Evolutionary conservation across 805 yeast genomes (phyloP).

Genomic region (Wickerhamiella shivajii): DNA sequence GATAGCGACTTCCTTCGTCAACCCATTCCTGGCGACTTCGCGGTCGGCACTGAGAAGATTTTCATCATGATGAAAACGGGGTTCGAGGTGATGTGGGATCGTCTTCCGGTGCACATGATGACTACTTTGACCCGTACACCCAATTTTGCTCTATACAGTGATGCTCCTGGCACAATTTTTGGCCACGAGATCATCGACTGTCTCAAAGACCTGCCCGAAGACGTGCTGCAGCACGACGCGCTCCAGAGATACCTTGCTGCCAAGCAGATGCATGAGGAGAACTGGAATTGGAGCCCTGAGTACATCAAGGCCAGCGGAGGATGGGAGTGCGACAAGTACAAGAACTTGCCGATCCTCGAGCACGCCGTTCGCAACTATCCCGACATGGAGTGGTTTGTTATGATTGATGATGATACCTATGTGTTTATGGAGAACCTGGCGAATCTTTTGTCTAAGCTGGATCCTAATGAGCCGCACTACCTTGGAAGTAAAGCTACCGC

Average conservation of each 20-base stretch:
- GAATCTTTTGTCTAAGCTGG: conserved; percentile 16
- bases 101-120: conserved; percentile 26
- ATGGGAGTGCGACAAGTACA: conserved; percentile 27
- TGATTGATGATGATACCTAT: conserved; percentile 27
- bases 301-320: conserved; percentile 15
- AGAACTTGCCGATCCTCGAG: conserved; percentile 26
- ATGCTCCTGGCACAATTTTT: conserved; percentile 23
- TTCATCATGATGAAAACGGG: conserved; percentile 28
- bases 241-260: conserved; percentile 13
- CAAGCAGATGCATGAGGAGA: conserved; percentile 13
- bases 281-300: conserved; percentile 13
- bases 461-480: conserved; percentile 21
- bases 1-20: conserved; percentile 5
- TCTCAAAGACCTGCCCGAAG: conserved; percentile 18
- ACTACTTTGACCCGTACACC: conserved; percentile 25
- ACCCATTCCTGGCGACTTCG: conserved; percentile 5
- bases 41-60: conserved; percentile 12
- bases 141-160: conserved; percentile 26
- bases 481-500: conserved; percentile 18
- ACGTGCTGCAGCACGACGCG: conserved; percentile 16
- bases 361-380: conserved; percentile 25
- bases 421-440: conserved; percentile 22
- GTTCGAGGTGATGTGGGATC: conserved; percentile 25
- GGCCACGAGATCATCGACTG: conserved; percentile 25
- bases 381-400: conserved; percentile 25